Evolutionary conservation across 805 yeast genomes (phyloP), one percentile per base, ranked within the genome.

Genomic region (Metschnikowia continentalis): DNA sequence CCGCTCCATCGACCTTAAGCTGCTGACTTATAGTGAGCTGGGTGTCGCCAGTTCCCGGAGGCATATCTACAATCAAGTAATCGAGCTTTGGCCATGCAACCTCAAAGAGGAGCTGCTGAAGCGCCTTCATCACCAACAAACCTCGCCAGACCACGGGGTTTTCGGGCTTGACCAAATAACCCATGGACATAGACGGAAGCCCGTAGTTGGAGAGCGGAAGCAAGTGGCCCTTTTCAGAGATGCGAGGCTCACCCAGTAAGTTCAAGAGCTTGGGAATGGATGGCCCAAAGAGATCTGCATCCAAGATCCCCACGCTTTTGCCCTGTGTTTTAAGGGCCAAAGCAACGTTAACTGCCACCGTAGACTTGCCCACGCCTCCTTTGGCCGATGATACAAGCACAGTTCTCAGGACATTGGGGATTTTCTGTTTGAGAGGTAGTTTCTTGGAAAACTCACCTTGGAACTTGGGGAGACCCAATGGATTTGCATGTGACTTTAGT

Each of bases 31-130:
- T 74, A 0, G 95, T 86, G 49, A 89, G 72, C 61, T 89, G 96
- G 0, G 88, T 84, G 63, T 89, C 96, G 17, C 96, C 96, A 0
- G 96, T 89, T 2, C 96, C 96, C 0, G 96, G 96, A 0, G 96
- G 96, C 87, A 89, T 79, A 59, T 89, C 96, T 10, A 89, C 71
- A 1, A 89, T 84, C 44, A 89, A 69, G 20, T 82, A 76, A 62
- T 89, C 96, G 41, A 88, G 63, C 5, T 65, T 62, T 7, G 72
- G 62, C 96, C 96, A 89, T 42, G 82, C 79, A 1, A 89, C 95
- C 49, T 89, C 95, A 59, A 85, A 89, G 8, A 89, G 63, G n/a
- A 89, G 73, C 61, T 89, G 96, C 58, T 89, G 90, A 22, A 89
- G 65, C 0, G 95, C 96, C 64, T 89, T 89, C 81, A 86, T 89